A percentile compares a stretch with the other conserved stretches of the same genome.
Conservation (phyloP, 1,284 basidiomycete species). For the Golubevia pallescens region DNA sequence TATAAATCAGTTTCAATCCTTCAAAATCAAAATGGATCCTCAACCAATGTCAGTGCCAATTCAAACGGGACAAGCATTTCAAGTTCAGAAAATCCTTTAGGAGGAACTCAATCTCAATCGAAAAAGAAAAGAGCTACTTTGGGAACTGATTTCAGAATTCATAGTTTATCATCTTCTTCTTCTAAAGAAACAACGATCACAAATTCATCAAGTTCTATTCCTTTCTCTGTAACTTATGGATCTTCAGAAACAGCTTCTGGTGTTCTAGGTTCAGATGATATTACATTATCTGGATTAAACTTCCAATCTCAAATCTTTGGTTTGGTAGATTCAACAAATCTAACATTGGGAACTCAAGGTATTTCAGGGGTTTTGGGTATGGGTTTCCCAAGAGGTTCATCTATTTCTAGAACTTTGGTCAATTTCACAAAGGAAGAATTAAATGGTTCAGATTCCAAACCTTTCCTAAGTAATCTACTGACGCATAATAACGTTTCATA, state of each 20-base stretch:
- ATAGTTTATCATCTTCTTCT: background rate
- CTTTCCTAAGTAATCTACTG: slow-evolving; percentile 19
- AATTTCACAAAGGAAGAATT: slow-evolving; percentile 6
- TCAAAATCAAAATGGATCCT: too few species aligned
- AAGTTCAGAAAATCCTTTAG: too few species aligned
- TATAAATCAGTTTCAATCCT: slow-evolving; percentile 6
- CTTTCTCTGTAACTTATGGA: slow-evolving; percentile 22
- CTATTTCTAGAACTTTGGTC: slow-evolving; percentile 19
- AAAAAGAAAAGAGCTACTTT: slow-evolving; percentile 4
- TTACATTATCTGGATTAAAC: slow-evolving; percentile 15
- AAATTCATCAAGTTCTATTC: slow-evolving; percentile 5
- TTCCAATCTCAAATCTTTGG: slow-evolving; percentile 24
- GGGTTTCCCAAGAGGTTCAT: slow-evolving; percentile 63
- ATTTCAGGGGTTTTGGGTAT: slow-evolving; percentile 66
- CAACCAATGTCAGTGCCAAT: too few species aligned
- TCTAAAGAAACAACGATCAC: background rate
- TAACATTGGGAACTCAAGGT: slow-evolving; percentile 60
- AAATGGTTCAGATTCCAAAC: slow-evolving; percentile 5
- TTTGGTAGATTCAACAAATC: slow-evolving; percentile 57
- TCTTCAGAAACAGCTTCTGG: slow-evolving; percentile 18
- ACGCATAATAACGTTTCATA: slow-evolving; percentile 19
- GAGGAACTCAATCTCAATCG: background rate
- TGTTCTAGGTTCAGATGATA: slow-evolving; percentile 15
- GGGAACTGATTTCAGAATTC: slow-evolving; percentile 7
- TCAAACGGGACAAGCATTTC: too few species aligned